These are phyloP conservation scores for Lyophyllum decastes DNA, from an alignment of 768 basidiomycete species.

Conservation along the genomic window DNA sequence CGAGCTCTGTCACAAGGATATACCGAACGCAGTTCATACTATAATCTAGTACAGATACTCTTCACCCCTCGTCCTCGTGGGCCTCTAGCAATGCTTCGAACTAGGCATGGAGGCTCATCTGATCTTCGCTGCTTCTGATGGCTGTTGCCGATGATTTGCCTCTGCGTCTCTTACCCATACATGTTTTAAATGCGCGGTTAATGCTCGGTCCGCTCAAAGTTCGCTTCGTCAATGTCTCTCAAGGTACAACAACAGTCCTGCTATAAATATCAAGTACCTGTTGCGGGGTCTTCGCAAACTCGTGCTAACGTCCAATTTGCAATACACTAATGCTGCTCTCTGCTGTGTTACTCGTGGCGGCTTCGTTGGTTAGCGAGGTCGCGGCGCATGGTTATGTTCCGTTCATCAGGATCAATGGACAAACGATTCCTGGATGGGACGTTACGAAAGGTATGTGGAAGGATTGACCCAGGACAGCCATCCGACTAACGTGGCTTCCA, in stretches of 20 bases:
- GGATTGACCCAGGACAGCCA: not conserved
- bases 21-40: too few species aligned
- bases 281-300: not conserved
- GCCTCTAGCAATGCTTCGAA: not conserved
- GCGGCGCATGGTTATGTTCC: slow-evolving; percentile 38
- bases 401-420: slow-evolving; percentile 30
- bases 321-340: slow-evolving; percentile 2
- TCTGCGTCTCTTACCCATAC: not conserved
- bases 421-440: slow-evolving; percentile 36
- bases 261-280: not conserved
- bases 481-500: not conserved
- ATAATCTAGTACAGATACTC: too few species aligned
- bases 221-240: not conserved
- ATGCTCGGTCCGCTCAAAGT: not conserved
- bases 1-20: too few species aligned
- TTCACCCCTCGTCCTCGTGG: not conserved
- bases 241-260: not conserved
- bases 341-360: not conserved
- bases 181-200: not conserved
- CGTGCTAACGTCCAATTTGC: too few species aligned
- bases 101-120: not conserved
- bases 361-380: slow-evolving; percentile 15
- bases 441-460: slow-evolving; percentile 25
- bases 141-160: not conserved
- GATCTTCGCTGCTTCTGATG: not conserved